phyloP scores from a whole-genome alignment of 129 eudicot species.

The Lactuca saligna region DNA sequence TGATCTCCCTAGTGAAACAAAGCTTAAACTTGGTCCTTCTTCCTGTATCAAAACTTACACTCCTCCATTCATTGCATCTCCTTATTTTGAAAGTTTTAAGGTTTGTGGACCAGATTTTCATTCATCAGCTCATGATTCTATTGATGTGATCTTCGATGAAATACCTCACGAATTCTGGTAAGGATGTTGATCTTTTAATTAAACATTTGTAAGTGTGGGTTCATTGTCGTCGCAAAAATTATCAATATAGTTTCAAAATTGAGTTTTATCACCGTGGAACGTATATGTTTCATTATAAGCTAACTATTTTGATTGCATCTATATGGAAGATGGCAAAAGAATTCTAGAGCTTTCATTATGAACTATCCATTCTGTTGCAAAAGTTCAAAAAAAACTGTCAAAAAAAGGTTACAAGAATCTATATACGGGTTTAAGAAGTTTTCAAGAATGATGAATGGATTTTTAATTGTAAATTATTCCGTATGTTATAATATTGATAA shows the following conservation, averaged over 20 bases:
- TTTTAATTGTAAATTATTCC: too few relatives aligned
- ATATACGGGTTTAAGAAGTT: too few relatives aligned
- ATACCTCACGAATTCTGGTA: conserved; percentile 55
- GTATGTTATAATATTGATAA: too few relatives aligned
- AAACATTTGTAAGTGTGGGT: not conserved
- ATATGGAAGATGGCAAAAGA: too few relatives aligned
- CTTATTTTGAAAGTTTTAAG: conserved; percentile 67
- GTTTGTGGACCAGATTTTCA: conserved; percentile 67
- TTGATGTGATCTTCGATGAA: conserved; percentile 40
- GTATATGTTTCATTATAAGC: too few relatives aligned
- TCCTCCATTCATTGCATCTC: conserved; percentile 80
- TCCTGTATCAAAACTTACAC: conserved; percentile 64
- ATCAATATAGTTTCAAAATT: not conserved
- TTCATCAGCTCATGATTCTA: conserved; percentile 55
- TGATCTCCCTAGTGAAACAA: conserved; percentile 56
- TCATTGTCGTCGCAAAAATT: not conserved
- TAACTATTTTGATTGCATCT: too few relatives aligned
- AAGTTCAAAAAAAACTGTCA: too few relatives aligned
- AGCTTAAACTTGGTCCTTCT: conserved; percentile 67
- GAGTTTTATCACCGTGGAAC: not conserved
- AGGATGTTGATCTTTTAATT: not conserved
- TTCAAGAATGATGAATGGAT: too few relatives aligned
- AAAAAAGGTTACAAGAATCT: too few relatives aligned
- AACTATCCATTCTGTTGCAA: too few relatives aligned
- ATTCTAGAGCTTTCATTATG: too few relatives aligned